Base-by-base conservation (phyloP, 2,329 filamentous ascomycete genomes). In the Fusarium haematococcum region DNA sequence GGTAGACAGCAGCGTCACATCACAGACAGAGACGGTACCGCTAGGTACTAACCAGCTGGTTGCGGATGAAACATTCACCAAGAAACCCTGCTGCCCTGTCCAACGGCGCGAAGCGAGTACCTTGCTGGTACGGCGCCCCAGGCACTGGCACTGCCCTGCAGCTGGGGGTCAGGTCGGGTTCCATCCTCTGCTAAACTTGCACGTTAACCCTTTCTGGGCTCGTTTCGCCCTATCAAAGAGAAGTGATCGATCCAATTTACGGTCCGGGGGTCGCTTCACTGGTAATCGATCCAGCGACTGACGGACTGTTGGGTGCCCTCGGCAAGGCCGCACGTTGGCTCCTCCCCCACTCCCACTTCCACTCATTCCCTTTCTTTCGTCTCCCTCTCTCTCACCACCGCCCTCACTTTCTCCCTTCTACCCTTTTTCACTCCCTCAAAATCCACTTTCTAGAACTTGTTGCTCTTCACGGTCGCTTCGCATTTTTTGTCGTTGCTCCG, bases 211-310 rank as follows among this genome's bases (percentile, higher is more conserved):
- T 68, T 63, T 63, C 63, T 60, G 59, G 62, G 59, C 62, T 61
- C 72, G 69, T 59, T 75, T 70, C 63, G 72, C 72, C 73, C 72
- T 75, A 75, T 75, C 69, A 75, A 67, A 73, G 35, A 37, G 35
- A 37, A 63, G 52, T 65, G 48, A 73, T 62, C 63, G 59, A 61
- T 48, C 37, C 37, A 32, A 61, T 66, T 52, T 52, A 32, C 27
- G n/a, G 72, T 70, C 72, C 37, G 72, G 72, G 72, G 72, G 43
- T 54, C 48, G 52, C 61, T 37, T 37, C 7, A 35, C 50, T 61
- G 37, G 43, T 48, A 70, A 67, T 62, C 70, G 37, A 57, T 58
- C 56, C 52, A 59, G 58, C 48, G 48, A 30, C 25, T 52, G 45
- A 18, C 23, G 13, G 23, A 16, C 16, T 50, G 48, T 43, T 43